These are phyloP conservation scores for Phytophthora syringae DNA, from an alignment of 352 stramenopile species.

Conservation along the genomic window DNA sequence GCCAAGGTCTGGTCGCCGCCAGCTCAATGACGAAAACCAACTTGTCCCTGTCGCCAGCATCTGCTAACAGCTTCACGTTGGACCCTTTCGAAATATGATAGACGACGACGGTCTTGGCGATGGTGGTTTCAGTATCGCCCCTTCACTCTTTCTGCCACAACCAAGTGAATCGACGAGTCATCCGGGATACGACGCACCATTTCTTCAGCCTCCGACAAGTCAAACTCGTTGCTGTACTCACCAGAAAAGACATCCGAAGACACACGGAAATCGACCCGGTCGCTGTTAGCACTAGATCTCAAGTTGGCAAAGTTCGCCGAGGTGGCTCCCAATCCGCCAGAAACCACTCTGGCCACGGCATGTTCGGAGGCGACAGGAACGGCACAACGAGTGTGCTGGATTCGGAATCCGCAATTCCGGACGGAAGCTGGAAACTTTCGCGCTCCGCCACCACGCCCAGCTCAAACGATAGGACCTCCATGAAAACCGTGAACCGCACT, in stretches of 20 bases:
- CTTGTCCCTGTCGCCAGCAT: not conserved
- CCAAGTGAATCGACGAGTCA: not conserved
- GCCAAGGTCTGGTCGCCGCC: too few relatives aligned
- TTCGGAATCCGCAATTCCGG: not conserved
- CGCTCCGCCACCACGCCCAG: not conserved
- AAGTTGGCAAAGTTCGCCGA: constrained; percentile 1
- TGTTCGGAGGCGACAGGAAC: constrained; percentile 7
- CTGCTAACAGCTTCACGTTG: not conserved
- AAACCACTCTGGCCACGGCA: constrained; percentile 2
- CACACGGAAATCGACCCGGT: not conserved
- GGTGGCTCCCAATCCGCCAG: not conserved
- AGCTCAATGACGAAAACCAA: not conserved
- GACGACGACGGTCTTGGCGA: not conserved
- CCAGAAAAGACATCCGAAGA: not conserved
- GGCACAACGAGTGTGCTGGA: not conserved
- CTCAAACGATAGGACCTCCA: constrained; percentile 1
- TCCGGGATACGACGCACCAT: not conserved
- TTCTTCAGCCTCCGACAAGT: not conserved
- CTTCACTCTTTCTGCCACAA: not conserved
- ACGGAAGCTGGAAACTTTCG: not conserved
- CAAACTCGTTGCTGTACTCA: not conserved
- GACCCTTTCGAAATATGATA: not conserved
- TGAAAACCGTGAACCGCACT: not conserved
- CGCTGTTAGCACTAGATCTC: not conserved
- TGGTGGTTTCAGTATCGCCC: not conserved